phyloP scores from a whole-genome alignment of 371 early-diverging fungal species.

The Rhizomucor pusillus region DNA sequence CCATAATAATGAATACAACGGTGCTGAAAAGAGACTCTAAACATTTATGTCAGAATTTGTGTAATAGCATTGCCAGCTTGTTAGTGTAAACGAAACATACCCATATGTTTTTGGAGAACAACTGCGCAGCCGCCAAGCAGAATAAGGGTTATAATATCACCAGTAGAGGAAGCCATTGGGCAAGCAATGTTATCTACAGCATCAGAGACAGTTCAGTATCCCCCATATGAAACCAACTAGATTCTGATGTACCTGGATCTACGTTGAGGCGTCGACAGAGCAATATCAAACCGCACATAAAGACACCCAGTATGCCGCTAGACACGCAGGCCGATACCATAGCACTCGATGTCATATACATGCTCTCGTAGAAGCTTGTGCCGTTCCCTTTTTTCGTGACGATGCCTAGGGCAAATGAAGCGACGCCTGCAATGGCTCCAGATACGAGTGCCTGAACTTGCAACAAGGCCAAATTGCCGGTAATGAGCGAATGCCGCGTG shows the following conservation, averaged over 20 bases:
- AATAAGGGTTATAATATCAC: conserved; percentile 64
- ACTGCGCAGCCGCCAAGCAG: conserved; percentile 53
- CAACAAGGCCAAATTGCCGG: conserved; percentile 67
- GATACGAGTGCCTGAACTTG: conserved; percentile 72
- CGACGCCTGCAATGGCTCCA: conserved; percentile 66
- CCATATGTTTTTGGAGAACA: conserved; percentile 40
- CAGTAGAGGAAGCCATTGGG: conserved; percentile 61
- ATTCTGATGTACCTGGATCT: conserved; percentile 63
- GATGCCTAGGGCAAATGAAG: conserved; percentile 61
- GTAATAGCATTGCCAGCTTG: not conserved
- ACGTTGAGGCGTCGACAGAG: conserved; percentile 61
- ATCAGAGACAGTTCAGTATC: not conserved
- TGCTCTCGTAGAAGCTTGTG: conserved; percentile 48
- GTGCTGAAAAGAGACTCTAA: conserved; percentile 51
- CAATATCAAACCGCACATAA: conserved; percentile 69
- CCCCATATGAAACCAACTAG: not conserved
- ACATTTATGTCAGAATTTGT: not conserved
- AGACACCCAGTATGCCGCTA: conserved; percentile 65
- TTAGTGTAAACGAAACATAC: conserved; percentile 24
- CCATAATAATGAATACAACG: conserved; percentile 40
- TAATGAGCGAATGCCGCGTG: conserved; percentile 48
- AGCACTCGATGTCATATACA: conserved; percentile 64
- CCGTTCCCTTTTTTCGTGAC: conserved; percentile 51
- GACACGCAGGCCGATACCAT: conserved; percentile 73
- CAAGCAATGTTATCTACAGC: conserved; percentile 59